Conservation (phyloP, 116 monocot species). For the Iris pallida region DNA sequence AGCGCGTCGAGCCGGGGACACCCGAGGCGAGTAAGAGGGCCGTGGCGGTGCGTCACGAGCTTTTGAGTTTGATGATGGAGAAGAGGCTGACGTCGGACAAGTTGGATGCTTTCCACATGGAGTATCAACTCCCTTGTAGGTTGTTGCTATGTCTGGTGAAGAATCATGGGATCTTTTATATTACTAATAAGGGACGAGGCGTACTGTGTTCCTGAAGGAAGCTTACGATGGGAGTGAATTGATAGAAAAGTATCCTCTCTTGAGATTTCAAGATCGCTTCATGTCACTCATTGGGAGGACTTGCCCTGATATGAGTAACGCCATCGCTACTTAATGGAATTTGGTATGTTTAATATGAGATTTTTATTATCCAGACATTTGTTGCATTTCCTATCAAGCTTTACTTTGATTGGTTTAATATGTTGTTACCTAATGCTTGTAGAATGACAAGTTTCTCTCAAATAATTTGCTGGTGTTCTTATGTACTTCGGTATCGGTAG, state of each 20-base stretch:
- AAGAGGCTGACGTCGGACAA: no score
- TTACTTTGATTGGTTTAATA: no score
- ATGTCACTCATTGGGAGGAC: constrained; percentile 57
- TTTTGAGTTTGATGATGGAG: no score
- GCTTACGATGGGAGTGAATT: constrained; percentile 64
- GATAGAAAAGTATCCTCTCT: constrained; percentile 63
- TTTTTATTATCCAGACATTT: not conserved
- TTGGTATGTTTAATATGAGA: not conserved
- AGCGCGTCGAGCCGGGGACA: no score
- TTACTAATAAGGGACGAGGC: constrained; percentile 85
- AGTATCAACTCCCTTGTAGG: constrained; percentile 74
- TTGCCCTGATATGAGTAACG: constrained; percentile 12
- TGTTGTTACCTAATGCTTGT: no score
- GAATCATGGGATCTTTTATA: constrained; percentile 94
- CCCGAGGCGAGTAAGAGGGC: no score
- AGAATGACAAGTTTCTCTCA: no score
- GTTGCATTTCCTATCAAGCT: no score
- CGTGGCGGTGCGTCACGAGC: no score
- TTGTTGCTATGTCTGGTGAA: constrained; percentile 94
- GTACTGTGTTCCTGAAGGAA: constrained; percentile 91
- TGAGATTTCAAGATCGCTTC: constrained; percentile 69
- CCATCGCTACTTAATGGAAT: no score
- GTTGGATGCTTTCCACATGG: constrained; percentile 79
- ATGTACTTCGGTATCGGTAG: no score
- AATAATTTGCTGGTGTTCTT: no score